Evolutionary conservation across 768 basidiomycete genomes (phyloP).

Genomic region (Calvatia gigantea): DNA sequence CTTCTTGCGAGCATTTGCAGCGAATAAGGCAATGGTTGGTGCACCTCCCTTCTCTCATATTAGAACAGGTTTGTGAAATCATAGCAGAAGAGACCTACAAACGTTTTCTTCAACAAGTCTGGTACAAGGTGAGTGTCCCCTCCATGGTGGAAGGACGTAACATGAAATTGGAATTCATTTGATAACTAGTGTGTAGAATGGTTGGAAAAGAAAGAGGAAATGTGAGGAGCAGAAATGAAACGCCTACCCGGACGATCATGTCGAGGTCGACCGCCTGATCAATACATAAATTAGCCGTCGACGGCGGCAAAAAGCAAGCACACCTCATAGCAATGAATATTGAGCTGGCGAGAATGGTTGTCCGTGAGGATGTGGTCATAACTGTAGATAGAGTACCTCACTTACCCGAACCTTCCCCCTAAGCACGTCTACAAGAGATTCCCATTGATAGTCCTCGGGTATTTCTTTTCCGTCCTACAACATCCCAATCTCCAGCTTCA

Average conservation of each 20-base stretch:
- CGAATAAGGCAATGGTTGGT: conserved; percentile 74
- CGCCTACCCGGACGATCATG: conserved; percentile 54
- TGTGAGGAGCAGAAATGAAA: neutral
- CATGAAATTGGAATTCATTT: conserved; percentile 78
- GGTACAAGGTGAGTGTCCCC: conserved; percentile 82
- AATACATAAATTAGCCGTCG: neutral
- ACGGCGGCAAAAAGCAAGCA: neutral
- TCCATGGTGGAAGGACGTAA: conserved; percentile 77
- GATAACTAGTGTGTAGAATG: conserved; percentile 44
- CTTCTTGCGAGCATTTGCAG: conserved; percentile 53
- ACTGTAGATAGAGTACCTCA: neutral
- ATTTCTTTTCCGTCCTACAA: conserved; percentile 30
- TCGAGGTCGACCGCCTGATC: conserved; percentile 65
- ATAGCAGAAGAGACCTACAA: conserved; percentile 32
- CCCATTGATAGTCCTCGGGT: conserved; percentile 70
- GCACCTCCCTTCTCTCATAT: conserved; percentile 33
- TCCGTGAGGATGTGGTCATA: neutral
- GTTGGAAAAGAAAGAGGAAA: neutral
- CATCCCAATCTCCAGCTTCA: conserved; percentile 39
- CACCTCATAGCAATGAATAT: conserved; percentile 44
- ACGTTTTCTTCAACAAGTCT: conserved; percentile 66
- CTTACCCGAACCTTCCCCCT: conserved; percentile 71
- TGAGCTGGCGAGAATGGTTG: conserved; percentile 22
- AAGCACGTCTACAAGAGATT: conserved; percentile 65
- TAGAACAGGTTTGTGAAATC: neutral